Evolutionary conservation across 345 rosid species (phyloP).

Genomic region (Brassica nigra): DNA sequence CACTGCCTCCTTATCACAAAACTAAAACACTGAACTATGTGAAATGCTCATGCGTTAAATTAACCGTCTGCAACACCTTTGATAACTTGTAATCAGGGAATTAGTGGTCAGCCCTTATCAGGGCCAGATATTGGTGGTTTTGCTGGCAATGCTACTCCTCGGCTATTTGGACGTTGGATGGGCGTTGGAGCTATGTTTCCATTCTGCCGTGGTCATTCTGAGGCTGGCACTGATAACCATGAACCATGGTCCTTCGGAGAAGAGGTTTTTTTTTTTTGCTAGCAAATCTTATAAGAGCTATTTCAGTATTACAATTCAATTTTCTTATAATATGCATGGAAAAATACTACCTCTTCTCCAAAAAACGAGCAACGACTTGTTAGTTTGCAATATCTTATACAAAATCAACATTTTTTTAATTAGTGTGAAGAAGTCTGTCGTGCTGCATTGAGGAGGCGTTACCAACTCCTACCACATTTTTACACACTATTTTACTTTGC

Average conservation of each 20-base stretch:
- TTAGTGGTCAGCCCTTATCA: conserved; percentile 91
- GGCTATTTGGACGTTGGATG: conserved; percentile 94
- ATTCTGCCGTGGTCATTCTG: conserved; percentile 89
- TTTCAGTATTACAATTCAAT: not conserved
- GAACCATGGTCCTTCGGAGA: conserved; percentile 98
- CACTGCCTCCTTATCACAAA: conserved; percentile 11
- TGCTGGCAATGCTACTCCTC: conserved; percentile 85
- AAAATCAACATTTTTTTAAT: not conserved
- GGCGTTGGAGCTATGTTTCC: conserved; percentile 94
- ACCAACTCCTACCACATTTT: conserved; percentile 76
- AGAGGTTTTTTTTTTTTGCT: conserved; percentile 51
- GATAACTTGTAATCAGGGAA: conserved; percentile 54
- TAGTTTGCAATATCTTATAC: conserved; percentile 3
- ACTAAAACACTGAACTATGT: not conserved
- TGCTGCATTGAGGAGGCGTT: conserved; percentile 85
- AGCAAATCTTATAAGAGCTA: conserved; percentile 8
- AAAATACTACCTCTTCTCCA: not conserved
- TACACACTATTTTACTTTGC: conserved; percentile 85
- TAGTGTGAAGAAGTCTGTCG: conserved; percentile 96
- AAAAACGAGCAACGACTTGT: not conserved
- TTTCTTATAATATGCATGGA: not conserved
- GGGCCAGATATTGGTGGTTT: conserved; percentile 99
- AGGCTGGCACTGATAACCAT: conserved; percentile 65
- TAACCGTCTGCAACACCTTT: conserved; percentile 3
- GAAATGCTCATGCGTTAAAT: not conserved